Evolutionary conservation across 345 rosid genomes (phyloP).

Genomic region (Geranium rotundifolium): DNA sequence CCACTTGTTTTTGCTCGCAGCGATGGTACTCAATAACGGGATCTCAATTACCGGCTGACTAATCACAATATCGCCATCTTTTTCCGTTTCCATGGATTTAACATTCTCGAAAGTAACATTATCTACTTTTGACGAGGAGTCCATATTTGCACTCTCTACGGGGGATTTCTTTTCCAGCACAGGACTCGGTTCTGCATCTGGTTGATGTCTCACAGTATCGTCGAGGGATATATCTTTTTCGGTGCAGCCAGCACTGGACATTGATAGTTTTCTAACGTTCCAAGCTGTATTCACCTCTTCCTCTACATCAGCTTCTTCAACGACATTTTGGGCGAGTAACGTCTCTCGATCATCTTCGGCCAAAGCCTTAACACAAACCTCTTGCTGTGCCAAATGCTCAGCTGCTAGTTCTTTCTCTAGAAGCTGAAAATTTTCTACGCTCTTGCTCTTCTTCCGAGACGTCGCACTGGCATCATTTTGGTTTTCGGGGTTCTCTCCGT

Average conservation of each 20-base stretch:
- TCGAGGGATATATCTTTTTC: slow-evolving; percentile 10
- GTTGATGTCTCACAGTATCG: slow-evolving; percentile 11
- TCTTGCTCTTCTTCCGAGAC: slow-evolving; percentile 17
- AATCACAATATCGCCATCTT: slow-evolving; percentile 19
- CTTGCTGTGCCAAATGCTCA: slow-evolving; percentile 19
- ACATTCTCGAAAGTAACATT: slow-evolving; percentile 14
- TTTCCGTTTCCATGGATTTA: slow-evolving; percentile 18
- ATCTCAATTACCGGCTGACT: slow-evolving; percentile 35
- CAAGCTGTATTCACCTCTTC: slow-evolving; percentile 13
- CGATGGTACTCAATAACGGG: slow-evolving; percentile 41
- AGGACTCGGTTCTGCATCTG: slow-evolving; percentile 16
- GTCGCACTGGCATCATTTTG: slow-evolving; percentile 2
- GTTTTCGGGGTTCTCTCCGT: slow-evolving; percentile 13
- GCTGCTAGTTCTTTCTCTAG: slow-evolving; percentile 18
- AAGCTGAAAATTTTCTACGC: slow-evolving; percentile 11
- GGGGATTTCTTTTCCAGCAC: slow-evolving; percentile 18
- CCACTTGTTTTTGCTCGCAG: slow-evolving; percentile 37
- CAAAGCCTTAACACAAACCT: slow-evolving; percentile 22
- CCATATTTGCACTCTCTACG: slow-evolving; percentile 26
- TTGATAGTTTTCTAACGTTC: slow-evolving; percentile 12
- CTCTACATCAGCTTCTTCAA: slow-evolving; percentile 23
- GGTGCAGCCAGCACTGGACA: slow-evolving; percentile 8
- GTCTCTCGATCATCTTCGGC: slow-evolving; percentile 15
- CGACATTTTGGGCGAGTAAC: slow-evolving; percentile 12
- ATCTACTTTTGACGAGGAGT: slow-evolving; percentile 22